Evolutionary conservation across 495 filamentous ascomycete genomes (phyloP), one percentile per base, ranked within the genome.

Genomic region (Xylaria sp.): DNA sequence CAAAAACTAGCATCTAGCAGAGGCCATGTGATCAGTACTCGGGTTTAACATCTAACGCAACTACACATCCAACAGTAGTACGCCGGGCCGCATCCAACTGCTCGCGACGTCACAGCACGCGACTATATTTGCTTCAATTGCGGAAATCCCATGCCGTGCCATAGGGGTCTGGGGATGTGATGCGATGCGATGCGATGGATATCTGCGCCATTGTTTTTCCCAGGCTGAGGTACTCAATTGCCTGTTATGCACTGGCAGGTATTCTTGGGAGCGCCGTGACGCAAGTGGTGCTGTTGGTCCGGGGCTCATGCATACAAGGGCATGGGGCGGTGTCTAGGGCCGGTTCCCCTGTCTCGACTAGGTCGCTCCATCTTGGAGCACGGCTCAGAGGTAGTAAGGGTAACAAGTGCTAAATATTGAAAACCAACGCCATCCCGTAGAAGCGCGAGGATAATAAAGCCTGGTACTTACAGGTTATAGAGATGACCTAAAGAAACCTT

Each of bases 291-390:
- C 46, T 41, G 44, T 61, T 70, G 68, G 59, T 53, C 68, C 61
- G 68, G 67, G 57, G 57, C 68, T 35, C 68, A 63, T 70, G 68
- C 68, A 62, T 63, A 70, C 58, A 53, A 63, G 58, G 68, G 68
- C 68, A 70, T 70, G 68, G 68, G 43, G 59, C 21, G 35, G 8
- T 53, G 58, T 35, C 68, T 63, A 62, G 68, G 67, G 67, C 43
- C n/a, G 67, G 57, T 55, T 70, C 58, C 68, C 68, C 68, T 63
- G 68, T 63, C 68, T 40, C 68, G 58, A 48, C 68, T 50, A 24
- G 67, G 35, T 53, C 35, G 68, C 68, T 63, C 68, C 59, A 55
- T 62, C 21, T 44, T 63, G 21, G 53, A 48, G 67, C 37, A 9
- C 33, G 8, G 53, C 26, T 59, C 64, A 24, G 3, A 48, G 26